These are phyloP conservation scores for Piloderma croceum DNA, from an alignment of 768 basidiomycete species.

Conservation along the genomic window DNA sequence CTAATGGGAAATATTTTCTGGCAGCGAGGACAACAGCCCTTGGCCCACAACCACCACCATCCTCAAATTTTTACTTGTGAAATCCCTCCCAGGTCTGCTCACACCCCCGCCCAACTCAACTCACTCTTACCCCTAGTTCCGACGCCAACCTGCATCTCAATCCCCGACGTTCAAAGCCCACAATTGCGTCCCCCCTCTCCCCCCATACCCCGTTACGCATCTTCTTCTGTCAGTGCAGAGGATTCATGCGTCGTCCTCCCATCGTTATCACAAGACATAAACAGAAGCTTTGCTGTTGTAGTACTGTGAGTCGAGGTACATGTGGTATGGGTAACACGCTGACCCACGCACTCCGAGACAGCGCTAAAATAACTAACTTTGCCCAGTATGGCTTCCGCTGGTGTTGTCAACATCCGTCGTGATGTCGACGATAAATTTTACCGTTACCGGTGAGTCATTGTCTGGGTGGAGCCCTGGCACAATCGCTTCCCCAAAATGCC, in stretches of 20 bases:
- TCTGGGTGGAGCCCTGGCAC: neutral
- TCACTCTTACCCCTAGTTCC: no score
- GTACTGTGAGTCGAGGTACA: neutral
- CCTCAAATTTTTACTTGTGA: no score
- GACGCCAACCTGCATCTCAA: no score
- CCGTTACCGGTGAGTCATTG: slow-evolving; percentile 76
- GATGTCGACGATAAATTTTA: slow-evolving; percentile 97
- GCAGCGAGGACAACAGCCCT: neutral
- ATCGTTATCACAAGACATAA: slow-evolving; percentile 65
- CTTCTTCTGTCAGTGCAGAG: slow-evolving; percentile 72
- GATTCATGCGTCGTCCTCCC: slow-evolving; percentile 94
- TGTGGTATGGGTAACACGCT: slow-evolving; percentile 1
- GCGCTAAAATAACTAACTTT: slow-evolving; percentile 47
- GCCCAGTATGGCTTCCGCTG: slow-evolving; percentile 78
- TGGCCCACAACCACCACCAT: slow-evolving; percentile 21
- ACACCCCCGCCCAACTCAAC: no score
- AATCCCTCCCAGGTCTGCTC: no score
- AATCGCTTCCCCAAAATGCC: no score
- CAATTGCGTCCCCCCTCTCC: slow-evolving; percentile 57
- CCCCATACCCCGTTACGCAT: slow-evolving; percentile 33
- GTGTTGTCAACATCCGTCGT: slow-evolving; percentile 88
- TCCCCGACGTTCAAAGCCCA: slow-evolving; percentile 35
- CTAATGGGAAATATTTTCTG: no score
- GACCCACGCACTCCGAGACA: slow-evolving; percentile 23
- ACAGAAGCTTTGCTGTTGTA: no score